Percentiles rank a stretch among this genome's conserved stretches.
phyloP scores from a whole-genome alignment of 2,329 filamentous ascomycete genomes.

The Emmonsiellopsis sp. region DNA sequence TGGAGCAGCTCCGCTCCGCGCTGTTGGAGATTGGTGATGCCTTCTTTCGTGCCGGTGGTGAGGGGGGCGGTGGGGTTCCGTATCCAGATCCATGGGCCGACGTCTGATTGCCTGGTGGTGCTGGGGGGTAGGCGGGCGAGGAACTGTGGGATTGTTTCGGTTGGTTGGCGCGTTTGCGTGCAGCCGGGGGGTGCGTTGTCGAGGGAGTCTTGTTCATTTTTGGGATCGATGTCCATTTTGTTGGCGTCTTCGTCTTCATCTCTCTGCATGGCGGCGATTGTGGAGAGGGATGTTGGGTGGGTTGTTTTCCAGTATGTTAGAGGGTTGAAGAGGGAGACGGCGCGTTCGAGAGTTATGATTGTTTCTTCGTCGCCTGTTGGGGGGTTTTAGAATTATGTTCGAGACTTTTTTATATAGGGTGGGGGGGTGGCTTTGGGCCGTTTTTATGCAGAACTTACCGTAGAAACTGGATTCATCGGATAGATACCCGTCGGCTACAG shows the following conservation, averaged over 20 bases:
- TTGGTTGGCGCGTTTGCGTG: conserved; percentile 44
- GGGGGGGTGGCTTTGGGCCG: too few species aligned
- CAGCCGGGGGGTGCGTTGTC: neutral
- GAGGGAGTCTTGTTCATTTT: neutral
- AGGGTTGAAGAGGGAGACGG: conserved; percentile 44
- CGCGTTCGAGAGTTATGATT: conserved; percentile 40
- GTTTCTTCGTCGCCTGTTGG: conserved; percentile 47
- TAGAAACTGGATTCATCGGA: conserved; percentile 39
- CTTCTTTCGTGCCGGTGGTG: conserved; percentile 26
- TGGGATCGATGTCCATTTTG: neutral
- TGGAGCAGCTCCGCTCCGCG: conserved; percentile 49
- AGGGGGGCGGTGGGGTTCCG: conserved; percentile 48
- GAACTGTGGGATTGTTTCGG: conserved; percentile 58
- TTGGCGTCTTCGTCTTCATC: neutral
- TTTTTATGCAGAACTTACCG: conserved; percentile 17
- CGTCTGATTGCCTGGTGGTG: conserved; percentile 41
- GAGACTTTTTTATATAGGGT: too few species aligned
- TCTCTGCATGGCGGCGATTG: conserved; percentile 22
- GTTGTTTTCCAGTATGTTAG: conserved; percentile 40
- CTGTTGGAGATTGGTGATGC: conserved; percentile 42
- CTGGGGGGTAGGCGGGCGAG: conserved; percentile 59
- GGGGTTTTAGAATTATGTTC: neutral
- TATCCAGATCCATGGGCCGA: conserved; percentile 63
- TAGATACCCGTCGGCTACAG: conserved; percentile 14
- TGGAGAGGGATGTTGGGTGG: conserved; percentile 24